A percentile compares a stretch with the other conserved stretches of the same genome.
Conservation (phyloP, 2,329 filamentous ascomycete genomes). For the Cladosporium velox region DNA sequence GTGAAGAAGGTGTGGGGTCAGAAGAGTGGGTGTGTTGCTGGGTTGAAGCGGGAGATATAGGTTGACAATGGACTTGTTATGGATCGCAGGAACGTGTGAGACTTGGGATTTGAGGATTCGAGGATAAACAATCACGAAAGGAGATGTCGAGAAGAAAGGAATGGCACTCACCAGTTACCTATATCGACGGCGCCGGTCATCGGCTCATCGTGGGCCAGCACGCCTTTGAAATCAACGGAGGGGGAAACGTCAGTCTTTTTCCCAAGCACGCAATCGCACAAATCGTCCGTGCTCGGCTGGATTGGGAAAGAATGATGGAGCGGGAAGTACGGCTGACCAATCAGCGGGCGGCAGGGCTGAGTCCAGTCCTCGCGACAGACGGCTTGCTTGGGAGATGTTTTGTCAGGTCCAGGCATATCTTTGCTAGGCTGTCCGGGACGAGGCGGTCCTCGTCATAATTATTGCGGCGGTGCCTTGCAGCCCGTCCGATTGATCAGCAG, state of each 20-base stretch:
- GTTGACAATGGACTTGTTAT: background rate
- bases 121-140: slow-evolving; percentile 13
- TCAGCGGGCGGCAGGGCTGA: background rate
- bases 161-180: slow-evolving; percentile 22
- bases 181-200: slow-evolving; percentile 27
- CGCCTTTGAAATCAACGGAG: slow-evolving; percentile 27
- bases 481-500: slow-evolving; percentile 14
- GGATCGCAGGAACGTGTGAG: slow-evolving; percentile 4
- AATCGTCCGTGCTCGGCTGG: slow-evolving; percentile 2
- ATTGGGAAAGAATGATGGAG: slow-evolving; percentile 7
- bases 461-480: slow-evolving; percentile 14
- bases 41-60: background rate
- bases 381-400: slow-evolving; percentile 15
- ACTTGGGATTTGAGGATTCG: background rate
- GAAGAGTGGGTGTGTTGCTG: slow-evolving; percentile 1
- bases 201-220: slow-evolving; percentile 20
- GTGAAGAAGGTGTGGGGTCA: slow-evolving; percentile 17
- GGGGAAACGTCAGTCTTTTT: slow-evolving; percentile 19
- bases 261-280: slow-evolving; percentile 18
- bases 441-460: slow-evolving; percentile 4
- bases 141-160: slow-evolving; percentile 21
- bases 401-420: slow-evolving; percentile 1
- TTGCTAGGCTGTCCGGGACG: background rate
- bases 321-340: slow-evolving; percentile 12
- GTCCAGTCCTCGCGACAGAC: slow-evolving; percentile 17